Conservation (phyloP, 148 eudicot species). For the Silene latifolia region DNA sequence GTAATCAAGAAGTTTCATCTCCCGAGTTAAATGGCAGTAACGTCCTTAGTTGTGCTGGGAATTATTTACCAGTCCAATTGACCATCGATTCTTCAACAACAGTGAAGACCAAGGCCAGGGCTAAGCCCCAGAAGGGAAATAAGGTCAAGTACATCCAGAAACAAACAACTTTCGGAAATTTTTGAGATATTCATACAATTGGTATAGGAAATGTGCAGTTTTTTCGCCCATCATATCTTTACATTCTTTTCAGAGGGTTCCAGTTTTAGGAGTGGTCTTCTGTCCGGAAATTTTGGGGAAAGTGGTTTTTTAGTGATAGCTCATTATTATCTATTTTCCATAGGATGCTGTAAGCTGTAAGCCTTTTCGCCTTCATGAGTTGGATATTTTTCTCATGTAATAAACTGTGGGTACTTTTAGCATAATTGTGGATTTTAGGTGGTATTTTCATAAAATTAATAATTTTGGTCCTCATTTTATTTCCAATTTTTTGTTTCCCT, state of each 20-base stretch:
- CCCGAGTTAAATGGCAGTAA: conserved; percentile 22
- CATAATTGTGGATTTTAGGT: not conserved
- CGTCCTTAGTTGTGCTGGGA: conserved; percentile 32
- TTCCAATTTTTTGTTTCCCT: not conserved
- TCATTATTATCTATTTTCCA: not conserved
- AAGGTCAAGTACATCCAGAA: conserved; percentile 56
- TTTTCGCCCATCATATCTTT: conserved; percentile 16
- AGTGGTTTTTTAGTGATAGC: conserved; percentile 21
- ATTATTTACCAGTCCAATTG: conserved; percentile 8
- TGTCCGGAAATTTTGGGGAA: conserved; percentile 37
- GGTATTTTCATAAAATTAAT: not conserved
- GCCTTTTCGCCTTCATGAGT: not conserved
- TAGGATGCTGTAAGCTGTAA: conserved; percentile 15
- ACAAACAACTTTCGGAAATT: conserved; percentile 31
- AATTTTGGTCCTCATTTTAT: not conserved
- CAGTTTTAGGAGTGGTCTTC: conserved; percentile 47
- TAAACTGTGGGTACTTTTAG: conserved; percentile 20
- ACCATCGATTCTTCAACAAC: conserved; percentile 26
- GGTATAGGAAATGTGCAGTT: conserved; percentile 44
- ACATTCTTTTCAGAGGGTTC: conserved; percentile 41
- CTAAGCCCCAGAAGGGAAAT: conserved; percentile 38
- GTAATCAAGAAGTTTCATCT: conserved; percentile 16
- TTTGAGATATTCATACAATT: conserved; percentile 26
- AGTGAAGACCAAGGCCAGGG: conserved; percentile 36
- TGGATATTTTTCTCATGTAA: conserved; percentile 19